Evolutionary conservation across 2,329 filamentous ascomycete species (phyloP), one percentile per base, ranked within the genome.

Genomic region (Aspergillus quadrilineatus): DNA sequence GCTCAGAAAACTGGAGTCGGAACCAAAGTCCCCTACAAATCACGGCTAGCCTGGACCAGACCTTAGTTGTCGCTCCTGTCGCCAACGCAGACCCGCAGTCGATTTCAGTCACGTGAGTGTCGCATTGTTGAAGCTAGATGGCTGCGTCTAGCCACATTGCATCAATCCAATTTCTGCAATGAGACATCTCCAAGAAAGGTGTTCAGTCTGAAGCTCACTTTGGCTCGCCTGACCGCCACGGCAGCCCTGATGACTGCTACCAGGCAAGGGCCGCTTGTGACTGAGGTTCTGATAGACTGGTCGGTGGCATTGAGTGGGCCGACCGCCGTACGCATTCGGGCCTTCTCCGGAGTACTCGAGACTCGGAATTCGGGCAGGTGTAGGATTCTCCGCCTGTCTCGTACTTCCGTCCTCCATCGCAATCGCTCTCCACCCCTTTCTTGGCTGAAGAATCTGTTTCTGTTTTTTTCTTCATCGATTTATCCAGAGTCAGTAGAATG

Each of bases 61-160:
- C 26, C 17, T 28, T 14, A 15, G 45, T 10, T 36, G 15, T 32
- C 46, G n/a, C 32, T 36, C 14, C 22, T 8, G 10, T 58, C 52
- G 49, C 51, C 58, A 56, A 56, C 53, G 58, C 55, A 26, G 56
- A 60, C 61, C 63, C 63, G 63, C 63, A 65, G 60, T 51, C 49
- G 50, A 32, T 28, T 32, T 58, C 46, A 17, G 39, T 65, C 63
- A 65, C 63, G 63, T 65, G 62, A 56, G 6, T 3, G 12, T 15
- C 6, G 12, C 26, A 14, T 45, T 14, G 5, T 29, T 45, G 12
- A 28, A 28, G 5, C 26, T 28, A 5, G 26, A 28, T 6, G 26
- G 26, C 22, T 26, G 9, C 12, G 9, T 10, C 17, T 12, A 28
- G 41, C 12, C 10, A 15, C 39, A 26, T 28, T 6, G 26, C 47